These are phyloP conservation scores for Entomortierella beljakovae DNA, from an alignment of 192 early-diverging fungal species.

Conservation along the genomic window DNA sequence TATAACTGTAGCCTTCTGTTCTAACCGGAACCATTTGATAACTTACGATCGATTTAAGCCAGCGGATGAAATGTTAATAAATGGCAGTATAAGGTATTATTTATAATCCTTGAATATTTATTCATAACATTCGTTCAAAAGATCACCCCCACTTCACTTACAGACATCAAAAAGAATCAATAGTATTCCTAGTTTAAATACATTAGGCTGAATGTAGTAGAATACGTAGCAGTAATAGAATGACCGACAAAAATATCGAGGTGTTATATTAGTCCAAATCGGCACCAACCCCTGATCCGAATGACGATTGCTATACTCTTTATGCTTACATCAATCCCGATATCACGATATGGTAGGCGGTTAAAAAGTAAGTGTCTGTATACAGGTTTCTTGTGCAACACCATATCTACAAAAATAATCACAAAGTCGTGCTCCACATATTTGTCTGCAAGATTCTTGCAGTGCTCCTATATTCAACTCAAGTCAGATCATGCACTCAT, in stretches of 20 bases:
- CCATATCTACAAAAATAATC: constrained; percentile 92
- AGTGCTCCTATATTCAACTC: constrained; percentile 62
- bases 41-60: constrained; percentile 45
- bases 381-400: constrained; percentile 86
- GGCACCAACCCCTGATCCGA: no score
- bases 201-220: constrained; percentile 61
- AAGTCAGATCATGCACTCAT: no score
- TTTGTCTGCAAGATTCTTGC: constrained; percentile 89
- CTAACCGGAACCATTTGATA: constrained; percentile 92
- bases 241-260: background rate
- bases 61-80: background rate
- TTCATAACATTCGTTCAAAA: no score
- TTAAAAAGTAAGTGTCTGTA: constrained; percentile 92
- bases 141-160: no score
- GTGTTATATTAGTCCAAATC: no score
- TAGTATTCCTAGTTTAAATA: constrained; percentile 81
- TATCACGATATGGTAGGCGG: constrained; percentile 67
- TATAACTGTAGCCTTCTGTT: constrained; percentile 68
- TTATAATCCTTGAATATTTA: no score
- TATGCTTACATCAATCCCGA: constrained; percentile 55
- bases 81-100: no score
- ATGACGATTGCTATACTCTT: no score
- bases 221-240: background rate
- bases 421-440: constrained; percentile 93
- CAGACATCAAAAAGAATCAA: constrained; percentile 91